Evolutionary conservation across 2,329 filamentous ascomycete genomes (phyloP).

Genomic region (Xylaria sp.): DNA sequence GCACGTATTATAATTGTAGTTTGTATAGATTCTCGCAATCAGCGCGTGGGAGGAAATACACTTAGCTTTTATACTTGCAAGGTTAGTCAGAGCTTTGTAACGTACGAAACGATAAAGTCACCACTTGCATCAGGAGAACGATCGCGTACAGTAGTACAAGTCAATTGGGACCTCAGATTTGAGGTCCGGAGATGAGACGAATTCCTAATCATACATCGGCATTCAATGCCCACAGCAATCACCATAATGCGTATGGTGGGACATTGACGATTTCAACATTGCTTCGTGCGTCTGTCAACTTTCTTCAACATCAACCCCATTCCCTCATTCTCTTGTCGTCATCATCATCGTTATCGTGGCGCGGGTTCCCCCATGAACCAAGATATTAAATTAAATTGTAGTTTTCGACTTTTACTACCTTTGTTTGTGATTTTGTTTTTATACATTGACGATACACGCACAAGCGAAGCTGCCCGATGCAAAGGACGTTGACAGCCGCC

Average conservation of each 20-base stretch:
- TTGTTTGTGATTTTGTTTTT: slow-evolving; percentile 34
- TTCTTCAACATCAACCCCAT: slow-evolving; percentile 15
- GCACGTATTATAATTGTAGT: background rate
- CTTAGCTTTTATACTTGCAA: background rate
- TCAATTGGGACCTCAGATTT: slow-evolving; percentile 25
- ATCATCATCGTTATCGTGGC: slow-evolving; percentile 23
- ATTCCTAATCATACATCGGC: slow-evolving; percentile 31
- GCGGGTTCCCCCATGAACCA: slow-evolving; percentile 14
- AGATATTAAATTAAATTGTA: slow-evolving; percentile 34
- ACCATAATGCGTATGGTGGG: background rate
- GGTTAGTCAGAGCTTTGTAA: background rate
- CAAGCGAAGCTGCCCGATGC: slow-evolving; percentile 34
- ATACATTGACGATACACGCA: slow-evolving; percentile 35
- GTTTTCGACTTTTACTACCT: slow-evolving; percentile 35
- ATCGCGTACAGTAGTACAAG: slow-evolving; percentile 19
- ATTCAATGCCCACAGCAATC: slow-evolving; percentile 21
- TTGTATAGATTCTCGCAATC: background rate
- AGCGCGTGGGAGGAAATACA: background rate
- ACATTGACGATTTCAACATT: slow-evolving; percentile 16
- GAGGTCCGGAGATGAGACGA: slow-evolving; percentile 18
- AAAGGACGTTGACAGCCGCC: background rate
- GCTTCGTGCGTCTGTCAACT: slow-evolving; percentile 25
- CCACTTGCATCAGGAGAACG: background rate
- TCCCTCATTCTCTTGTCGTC: slow-evolving; percentile 7
- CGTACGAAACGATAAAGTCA: background rate